phyloP scores from a whole-genome alignment of 495 filamentous ascomycete genomes.

The Neurospora sublineolata region DNA sequence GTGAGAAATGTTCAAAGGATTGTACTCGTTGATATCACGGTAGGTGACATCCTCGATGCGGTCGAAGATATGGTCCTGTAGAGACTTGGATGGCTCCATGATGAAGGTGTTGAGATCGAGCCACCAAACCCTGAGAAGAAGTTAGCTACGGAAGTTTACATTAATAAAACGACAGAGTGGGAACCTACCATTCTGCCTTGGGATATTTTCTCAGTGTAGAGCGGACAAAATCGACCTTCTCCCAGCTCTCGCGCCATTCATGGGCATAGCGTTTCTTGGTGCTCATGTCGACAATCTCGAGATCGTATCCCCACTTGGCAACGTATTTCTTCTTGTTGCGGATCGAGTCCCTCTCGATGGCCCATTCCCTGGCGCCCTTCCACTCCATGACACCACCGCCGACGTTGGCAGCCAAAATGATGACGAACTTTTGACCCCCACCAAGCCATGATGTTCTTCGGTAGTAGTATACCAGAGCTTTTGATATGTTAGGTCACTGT shows the following conservation, averaged over 20 bases:
- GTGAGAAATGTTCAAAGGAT: conserved; percentile 87
- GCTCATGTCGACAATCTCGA: conserved; percentile 95
- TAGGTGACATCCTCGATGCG: conserved; percentile 65
- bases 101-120: conserved; percentile 94
- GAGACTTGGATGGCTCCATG: conserved; percentile 88
- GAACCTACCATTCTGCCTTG: conserved; percentile 83
- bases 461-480: conserved; percentile 38
- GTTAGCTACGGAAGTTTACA: conserved; percentile 18
- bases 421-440: conserved; percentile 81
- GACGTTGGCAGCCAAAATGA: conserved; percentile 86
- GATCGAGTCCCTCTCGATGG: conserved; percentile 91
- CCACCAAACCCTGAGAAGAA: conserved; percentile 83
- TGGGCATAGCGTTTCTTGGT: conserved; percentile 98
- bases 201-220: conserved; percentile 89
- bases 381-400: conserved; percentile 98
- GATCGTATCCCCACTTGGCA: conserved; percentile 80
- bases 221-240: conserved; percentile 93
- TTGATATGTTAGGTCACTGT: conserved; percentile 1
- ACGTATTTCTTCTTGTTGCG: conserved; percentile 88
- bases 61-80: conserved; percentile 84
- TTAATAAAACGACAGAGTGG: background rate
- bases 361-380: conserved; percentile 97
- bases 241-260: conserved; percentile 98
- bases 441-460: conserved; percentile 45
- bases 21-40: conserved; percentile 92